Conservation (phyloP, 2,329 filamentous ascomycete genomes). For the Trematosphaeria pertusa region DNA sequence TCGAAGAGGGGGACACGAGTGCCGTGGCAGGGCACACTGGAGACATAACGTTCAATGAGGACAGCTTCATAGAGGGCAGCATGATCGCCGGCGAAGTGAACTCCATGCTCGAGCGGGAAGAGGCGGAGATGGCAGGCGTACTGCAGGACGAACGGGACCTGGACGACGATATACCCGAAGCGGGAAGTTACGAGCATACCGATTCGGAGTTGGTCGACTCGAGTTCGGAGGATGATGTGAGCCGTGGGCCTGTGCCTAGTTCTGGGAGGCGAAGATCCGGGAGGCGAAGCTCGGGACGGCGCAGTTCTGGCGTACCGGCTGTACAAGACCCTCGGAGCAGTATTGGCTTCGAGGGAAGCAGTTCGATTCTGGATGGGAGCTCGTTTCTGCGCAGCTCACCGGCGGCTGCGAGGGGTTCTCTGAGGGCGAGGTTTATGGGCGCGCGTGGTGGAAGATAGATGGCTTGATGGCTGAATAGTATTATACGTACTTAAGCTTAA, state of each 20-base stretch:
- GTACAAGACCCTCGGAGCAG: too few relatives aligned
- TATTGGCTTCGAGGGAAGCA: slow-evolving; percentile 43
- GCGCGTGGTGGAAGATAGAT: slow-evolving; percentile 21
- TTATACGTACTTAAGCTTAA: background rate
- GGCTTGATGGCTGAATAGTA: slow-evolving; percentile 7
- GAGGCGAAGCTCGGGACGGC: slow-evolving; percentile 27
- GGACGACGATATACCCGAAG: slow-evolving; percentile 61
- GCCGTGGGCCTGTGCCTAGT: slow-evolving; percentile 23
- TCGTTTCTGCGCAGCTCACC: slow-evolving; percentile 46
- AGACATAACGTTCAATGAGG: slow-evolving; percentile 61
- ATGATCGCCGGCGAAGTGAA: slow-evolving; percentile 47
- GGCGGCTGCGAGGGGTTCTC: slow-evolving; percentile 34
- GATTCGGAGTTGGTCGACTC: slow-evolving; percentile 59
- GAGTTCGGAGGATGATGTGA: slow-evolving; percentile 32
- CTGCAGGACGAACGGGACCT: slow-evolving; percentile 57
- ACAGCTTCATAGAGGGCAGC: slow-evolving; percentile 56
- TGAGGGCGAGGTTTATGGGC: slow-evolving; percentile 39
- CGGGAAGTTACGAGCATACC: slow-evolving; percentile 62
- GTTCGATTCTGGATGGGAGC: slow-evolving; percentile 45
- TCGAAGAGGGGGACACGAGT: slow-evolving; percentile 50
- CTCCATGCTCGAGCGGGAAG: slow-evolving; percentile 52
- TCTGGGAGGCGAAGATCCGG: slow-evolving; percentile 23
- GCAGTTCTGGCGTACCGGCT: too few relatives aligned
- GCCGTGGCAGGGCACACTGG: slow-evolving; percentile 57
- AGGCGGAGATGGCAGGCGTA: slow-evolving; percentile 55